Conservation (phyloP, 768 basidiomycete genomes). For the Suillus spraguei region DNA sequence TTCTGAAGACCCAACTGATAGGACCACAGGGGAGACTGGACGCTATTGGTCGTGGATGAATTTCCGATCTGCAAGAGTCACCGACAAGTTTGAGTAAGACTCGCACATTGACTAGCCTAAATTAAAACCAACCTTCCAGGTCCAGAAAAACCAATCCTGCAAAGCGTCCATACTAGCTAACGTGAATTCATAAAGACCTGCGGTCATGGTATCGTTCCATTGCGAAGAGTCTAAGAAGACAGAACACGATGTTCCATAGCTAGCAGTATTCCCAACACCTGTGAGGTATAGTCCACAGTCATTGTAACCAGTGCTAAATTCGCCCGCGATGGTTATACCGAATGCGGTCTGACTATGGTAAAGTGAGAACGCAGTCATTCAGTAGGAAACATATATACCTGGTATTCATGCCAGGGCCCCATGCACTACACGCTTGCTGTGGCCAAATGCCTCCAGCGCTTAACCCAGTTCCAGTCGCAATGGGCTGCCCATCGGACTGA, state of each 20-base stretch:
- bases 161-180: constrained; percentile 67
- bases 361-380: constrained; percentile 6
- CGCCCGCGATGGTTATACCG: constrained; percentile 75
- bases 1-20: constrained; percentile 69
- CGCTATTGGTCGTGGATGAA: constrained; percentile 47
- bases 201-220: constrained; percentile 55
- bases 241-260: constrained; percentile 38
- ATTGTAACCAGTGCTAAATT: constrained; percentile 72
- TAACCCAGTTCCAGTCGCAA: constrained; percentile 34
- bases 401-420: constrained; percentile 58
- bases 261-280: constrained; percentile 31
- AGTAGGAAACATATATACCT: constrained; percentile 37
- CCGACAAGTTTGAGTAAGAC: neutral
- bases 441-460: constrained; percentile 50
- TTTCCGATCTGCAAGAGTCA: constrained; percentile 50
- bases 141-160: constrained; percentile 77
- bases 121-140: constrained; percentile 59
- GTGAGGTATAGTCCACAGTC: constrained; percentile 60
- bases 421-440: constrained; percentile 52
- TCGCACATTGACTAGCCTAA: constrained; percentile 5
- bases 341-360: constrained; percentile 49
- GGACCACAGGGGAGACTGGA: constrained; percentile 65
- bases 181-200: constrained; percentile 52
- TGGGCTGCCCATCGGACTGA: constrained; percentile 33
- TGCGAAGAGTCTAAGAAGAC: constrained; percentile 50